Conservation (phyloP, 306 rosid species). For the Sindora glabra region DNA sequence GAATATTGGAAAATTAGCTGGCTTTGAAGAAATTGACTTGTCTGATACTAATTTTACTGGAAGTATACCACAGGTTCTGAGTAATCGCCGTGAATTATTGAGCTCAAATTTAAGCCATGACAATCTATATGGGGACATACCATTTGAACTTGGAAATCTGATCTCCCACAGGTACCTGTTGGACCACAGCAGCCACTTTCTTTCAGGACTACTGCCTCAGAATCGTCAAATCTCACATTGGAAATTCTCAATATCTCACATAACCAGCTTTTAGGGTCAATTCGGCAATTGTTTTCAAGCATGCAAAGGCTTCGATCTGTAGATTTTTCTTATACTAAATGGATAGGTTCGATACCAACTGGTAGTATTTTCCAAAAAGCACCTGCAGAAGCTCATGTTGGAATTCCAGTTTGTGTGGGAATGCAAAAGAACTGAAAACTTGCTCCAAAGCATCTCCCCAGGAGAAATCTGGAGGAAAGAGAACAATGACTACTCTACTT, state of each 20-base stretch:
- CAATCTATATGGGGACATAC: constrained; percentile 35
- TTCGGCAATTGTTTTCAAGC: constrained; percentile 28
- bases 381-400: constrained; percentile 31
- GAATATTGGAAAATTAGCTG: too few species aligned
- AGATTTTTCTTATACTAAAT: constrained; percentile 54
- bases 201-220: constrained; percentile 44
- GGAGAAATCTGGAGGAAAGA: constrained; percentile 11
- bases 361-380: constrained; percentile 22
- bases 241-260: constrained; percentile 51
- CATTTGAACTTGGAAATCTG: constrained; percentile 42
- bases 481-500: constrained; percentile 26
- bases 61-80: too few species aligned
- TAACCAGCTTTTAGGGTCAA: constrained; percentile 48
- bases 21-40: too few species aligned
- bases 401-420: constrained; percentile 52
- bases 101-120: too few species aligned
- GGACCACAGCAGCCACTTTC: constrained; percentile 55
- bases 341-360: constrained; percentile 44
- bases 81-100: too few species aligned
- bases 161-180: constrained; percentile 19
- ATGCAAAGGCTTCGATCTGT: constrained; percentile 34
- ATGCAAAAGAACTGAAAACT: constrained; percentile 19
- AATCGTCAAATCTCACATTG: constrained; percentile 32
- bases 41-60: too few species aligned
- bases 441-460: constrained; percentile 8